Evolutionary conservation across 495 filamentous ascomycete genomes (phyloP).

Genomic region (Tuber aestivum): DNA sequence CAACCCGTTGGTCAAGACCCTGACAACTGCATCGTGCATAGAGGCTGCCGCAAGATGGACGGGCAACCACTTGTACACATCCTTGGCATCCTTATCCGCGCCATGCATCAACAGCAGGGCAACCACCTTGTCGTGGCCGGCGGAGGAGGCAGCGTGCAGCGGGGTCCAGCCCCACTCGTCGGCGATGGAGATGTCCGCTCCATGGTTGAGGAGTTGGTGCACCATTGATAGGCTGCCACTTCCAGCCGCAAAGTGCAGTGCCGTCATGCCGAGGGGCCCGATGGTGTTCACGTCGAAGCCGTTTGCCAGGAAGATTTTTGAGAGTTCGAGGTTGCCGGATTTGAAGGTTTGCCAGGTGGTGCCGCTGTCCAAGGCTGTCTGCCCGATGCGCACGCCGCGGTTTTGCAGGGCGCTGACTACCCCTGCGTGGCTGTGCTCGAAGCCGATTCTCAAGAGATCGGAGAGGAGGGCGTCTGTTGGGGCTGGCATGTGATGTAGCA

Average conservation of each 20-base stretch:
- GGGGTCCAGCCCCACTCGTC: conserved; percentile 22
- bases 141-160: conserved; percentile 28
- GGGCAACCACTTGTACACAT: neutral
- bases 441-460: neutral
- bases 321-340: neutral
- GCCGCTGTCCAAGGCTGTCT: neutral
- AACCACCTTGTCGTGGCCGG: conserved; percentile 17
- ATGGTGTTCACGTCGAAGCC: neutral
- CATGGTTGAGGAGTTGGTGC: neutral
- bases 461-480: neutral
- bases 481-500: neutral
- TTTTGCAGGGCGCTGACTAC: neutral
- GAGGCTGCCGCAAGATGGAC: neutral
- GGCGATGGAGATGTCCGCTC: conserved; percentile 3
- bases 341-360: neutral
- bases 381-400: neutral
- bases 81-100: conserved; percentile 7
- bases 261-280: neutral
- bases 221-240: neutral
- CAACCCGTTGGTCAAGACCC: neutral
- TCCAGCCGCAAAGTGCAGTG: conserved; percentile 17
- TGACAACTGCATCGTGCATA: neutral
- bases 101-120: conserved; percentile 26
- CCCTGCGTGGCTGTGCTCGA: neutral
- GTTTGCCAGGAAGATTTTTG: neutral